Percentiles rank a stretch among this genome's conserved stretches.
These are phyloP conservation scores for Orbilia oligospora DNA, from an alignment of 2,329 filamentous ascomycete genomes.

Conservation along the genomic window DNA sequence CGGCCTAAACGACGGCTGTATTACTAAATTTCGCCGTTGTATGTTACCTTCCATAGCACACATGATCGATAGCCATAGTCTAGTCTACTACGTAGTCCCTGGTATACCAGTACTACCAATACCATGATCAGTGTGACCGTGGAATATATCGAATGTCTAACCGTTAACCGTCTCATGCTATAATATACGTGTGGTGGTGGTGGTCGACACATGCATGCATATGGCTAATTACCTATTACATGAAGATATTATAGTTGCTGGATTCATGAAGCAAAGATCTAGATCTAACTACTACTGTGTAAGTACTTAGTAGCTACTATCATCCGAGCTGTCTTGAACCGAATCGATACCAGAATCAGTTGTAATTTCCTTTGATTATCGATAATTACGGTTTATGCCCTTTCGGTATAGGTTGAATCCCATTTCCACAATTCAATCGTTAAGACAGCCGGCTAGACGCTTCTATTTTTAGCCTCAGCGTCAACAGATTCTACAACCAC, in stretches of 20 bases:
- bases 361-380: conserved; percentile 30
- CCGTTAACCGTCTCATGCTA: conserved; percentile 1
- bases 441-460: conserved; percentile 14
- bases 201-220: conserved; percentile 3
- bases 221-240: too few species aligned
- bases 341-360: background rate
- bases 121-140: background rate
- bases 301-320: too few species aligned
- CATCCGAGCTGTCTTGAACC: background rate
- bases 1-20: background rate
- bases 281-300: background rate
- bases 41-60: background rate
- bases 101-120: background rate
- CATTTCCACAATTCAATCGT: conserved; percentile 20
- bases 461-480: conserved; percentile 57
- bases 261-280: conserved; percentile 3
- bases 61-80: too few species aligned
- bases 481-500: conserved; percentile 49
- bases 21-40: background rate
- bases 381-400: conserved; percentile 21
- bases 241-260: background rate
- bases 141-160: background rate
- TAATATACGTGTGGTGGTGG: background rate
- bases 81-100: too few species aligned
- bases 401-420: background rate